Evolutionary conservation across 108 stramenopile genomes (phyloP), one percentile per base, ranked within the genome.

Genomic region (Halocafeteria seosinensis): DNA sequence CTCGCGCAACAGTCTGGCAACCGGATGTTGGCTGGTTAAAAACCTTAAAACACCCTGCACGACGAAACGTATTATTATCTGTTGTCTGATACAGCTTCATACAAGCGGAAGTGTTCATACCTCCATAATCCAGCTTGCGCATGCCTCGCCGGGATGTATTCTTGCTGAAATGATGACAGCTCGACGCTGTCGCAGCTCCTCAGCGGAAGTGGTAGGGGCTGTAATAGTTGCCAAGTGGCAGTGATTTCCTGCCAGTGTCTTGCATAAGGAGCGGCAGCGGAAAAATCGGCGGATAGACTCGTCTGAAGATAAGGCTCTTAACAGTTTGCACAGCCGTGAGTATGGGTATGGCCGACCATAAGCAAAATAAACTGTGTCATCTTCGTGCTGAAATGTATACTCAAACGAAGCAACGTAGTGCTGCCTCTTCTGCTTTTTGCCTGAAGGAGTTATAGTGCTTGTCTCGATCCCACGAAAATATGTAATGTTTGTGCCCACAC

Each of bases 341-440:
- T 76, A 77, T 32, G 80, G 76, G 76, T 81, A 83, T 12, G 82
- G 82, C 50, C 64, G 62, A 34, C 76, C 68, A 65, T 79, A 70
- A 0, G 82, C 82, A 13, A 83, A 55, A 28, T 42, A 64, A 17
- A 55, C 33, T 12, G 34, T 38, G 36, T 68, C 66, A 23, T 63
- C 30, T 27, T 66, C 50, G n/a, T 42, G 34, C 34, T 31, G 35
- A 6, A 55, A 8, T 8, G 24, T 24, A 50, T 62, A 33, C 8
- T 50, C 38, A 26, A 36, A 6, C 0, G 38, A 30, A 52, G 34
- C 25, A 26, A 31, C 17, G 12, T 23, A 62, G 11, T 29, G 38
- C 12, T 27, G 30, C 26, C 57, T 11, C n/a, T n/a, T n/a, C n/a
- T n/a, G n/a, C n/a, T n/a, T n/a, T n/a, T n/a, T n/a, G n/a, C n/a